Conservation (phyloP, 169 alveolate species). For the Eimeria necatrix region DNA sequence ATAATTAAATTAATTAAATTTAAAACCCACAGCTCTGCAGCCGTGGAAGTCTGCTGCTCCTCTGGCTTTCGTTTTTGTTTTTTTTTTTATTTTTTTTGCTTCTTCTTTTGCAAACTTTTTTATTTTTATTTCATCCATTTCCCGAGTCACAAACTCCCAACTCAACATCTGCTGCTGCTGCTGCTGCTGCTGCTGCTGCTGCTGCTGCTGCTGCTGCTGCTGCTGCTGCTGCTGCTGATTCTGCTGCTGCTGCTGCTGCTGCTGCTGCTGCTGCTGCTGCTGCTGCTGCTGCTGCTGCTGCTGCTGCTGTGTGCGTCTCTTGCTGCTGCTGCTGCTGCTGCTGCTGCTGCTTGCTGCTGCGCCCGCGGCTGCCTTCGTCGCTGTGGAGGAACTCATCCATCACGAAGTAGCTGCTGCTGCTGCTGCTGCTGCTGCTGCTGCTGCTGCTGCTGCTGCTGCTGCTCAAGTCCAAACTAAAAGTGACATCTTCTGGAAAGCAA, state of each 20-base stretch:
- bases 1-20: background rate
- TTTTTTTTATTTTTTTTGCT: background rate
- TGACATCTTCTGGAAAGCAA: conserved; percentile 8
- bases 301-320: background rate
- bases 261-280: too few species aligned
- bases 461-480: background rate
- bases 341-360: too few species aligned
- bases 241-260: too few species aligned
- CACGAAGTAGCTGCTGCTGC: background rate
- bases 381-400: background rate
- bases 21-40: background rate
- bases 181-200: conserved; percentile 7
- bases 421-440: too few species aligned
- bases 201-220: background rate
- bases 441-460: too few species aligned
- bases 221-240: background rate
- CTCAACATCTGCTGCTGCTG: background rate
- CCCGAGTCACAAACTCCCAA: background rate
- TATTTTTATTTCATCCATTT: too few species aligned
- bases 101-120: background rate
- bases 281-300: background rate
- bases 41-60: background rate
- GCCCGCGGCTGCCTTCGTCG: background rate
- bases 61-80: background rate
- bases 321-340: too few species aligned